Evolutionary conservation across 2,329 filamentous ascomycete genomes (phyloP).

Genomic region (Ceratocystis cubensis): DNA sequence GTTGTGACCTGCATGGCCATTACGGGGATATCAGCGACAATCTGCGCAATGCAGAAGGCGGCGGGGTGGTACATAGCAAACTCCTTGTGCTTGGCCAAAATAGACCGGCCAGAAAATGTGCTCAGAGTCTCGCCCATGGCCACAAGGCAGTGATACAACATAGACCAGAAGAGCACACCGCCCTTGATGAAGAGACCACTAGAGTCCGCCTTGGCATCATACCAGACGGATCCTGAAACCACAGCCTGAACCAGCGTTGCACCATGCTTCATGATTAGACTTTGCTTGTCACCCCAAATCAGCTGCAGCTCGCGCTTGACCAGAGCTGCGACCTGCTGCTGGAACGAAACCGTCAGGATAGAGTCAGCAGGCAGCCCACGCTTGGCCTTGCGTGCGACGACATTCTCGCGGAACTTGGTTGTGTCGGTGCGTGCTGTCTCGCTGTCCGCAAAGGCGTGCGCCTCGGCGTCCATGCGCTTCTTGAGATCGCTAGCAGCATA

Average conservation of each 20-base stretch:
- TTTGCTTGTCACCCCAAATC: constrained; percentile 50
- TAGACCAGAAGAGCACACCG: constrained; percentile 51
- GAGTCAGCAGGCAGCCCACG: constrained; percentile 38
- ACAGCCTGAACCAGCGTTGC: constrained; percentile 47
- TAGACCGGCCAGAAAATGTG: constrained; percentile 47
- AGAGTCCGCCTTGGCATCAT: constrained; percentile 45
- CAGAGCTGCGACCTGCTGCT: constrained; percentile 43
- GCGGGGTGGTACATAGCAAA: constrained; percentile 44
- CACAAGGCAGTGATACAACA: constrained; percentile 50
- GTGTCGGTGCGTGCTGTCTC: constrained; percentile 38
- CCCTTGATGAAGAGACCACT: constrained; percentile 51
- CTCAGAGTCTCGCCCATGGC: constrained; percentile 55
- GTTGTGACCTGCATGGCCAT: constrained; percentile 44
- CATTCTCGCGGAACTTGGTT: constrained; percentile 40
- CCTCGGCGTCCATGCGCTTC: constrained; percentile 40
- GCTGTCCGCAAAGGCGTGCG: constrained; percentile 40
- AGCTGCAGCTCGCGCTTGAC: constrained; percentile 52
- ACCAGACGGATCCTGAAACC: constrained; percentile 55
- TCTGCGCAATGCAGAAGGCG: constrained; percentile 46
- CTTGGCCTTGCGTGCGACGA: constrained; percentile 43
- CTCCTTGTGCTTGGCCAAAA: constrained; percentile 46
- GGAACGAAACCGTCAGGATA: constrained; percentile 43
- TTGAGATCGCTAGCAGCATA: constrained; percentile 44
- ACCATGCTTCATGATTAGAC: constrained; percentile 49
- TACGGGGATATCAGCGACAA: constrained; percentile 43